phyloP scores from a whole-genome alignment of 1,139 yeast genomes.

The Zygoascus hellenicus region DNA sequence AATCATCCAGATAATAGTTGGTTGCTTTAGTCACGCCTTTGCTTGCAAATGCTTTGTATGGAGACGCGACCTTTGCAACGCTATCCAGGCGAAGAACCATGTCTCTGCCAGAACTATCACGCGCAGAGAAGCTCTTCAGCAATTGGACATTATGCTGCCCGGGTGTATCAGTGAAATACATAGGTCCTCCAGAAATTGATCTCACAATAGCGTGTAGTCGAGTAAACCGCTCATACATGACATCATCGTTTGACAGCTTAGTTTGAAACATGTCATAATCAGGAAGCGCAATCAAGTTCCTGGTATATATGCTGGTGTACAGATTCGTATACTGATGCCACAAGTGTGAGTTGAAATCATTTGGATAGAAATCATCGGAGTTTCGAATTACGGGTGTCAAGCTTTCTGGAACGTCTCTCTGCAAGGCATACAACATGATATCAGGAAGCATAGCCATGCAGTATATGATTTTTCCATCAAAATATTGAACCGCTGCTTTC shows the following conservation, averaged over 20 bases:
- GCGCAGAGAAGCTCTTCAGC: constrained; percentile 21
- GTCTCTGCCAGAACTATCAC: constrained; percentile 17
- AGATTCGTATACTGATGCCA: constrained; percentile 33
- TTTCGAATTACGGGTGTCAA: constrained; percentile 27
- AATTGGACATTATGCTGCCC: constrained; percentile 22
- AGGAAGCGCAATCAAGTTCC: constrained; percentile 24
- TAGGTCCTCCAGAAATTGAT: constrained; percentile 32
- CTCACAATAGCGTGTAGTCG: constrained; percentile 30
- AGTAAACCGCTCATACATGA: constrained; percentile 13
- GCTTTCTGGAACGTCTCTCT: not conserved
- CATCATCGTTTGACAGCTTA: constrained; percentile 9
- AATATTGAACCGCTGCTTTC: constrained; percentile 20
- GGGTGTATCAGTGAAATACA: constrained; percentile 29
- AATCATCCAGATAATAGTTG: constrained; percentile 13
- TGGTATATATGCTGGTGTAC: constrained; percentile 25
- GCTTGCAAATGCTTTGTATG: constrained; percentile 19
- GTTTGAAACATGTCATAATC: constrained; percentile 35
- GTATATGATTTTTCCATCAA: constrained; percentile 28
- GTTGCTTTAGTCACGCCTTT: constrained; percentile 16
- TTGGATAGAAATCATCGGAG: constrained; percentile 31
- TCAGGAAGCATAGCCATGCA: constrained; percentile 32
- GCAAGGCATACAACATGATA: constrained; percentile 22
- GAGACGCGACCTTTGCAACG: constrained; percentile 21
- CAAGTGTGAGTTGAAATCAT: constrained; percentile 24
- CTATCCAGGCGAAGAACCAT: constrained; percentile 22